A percentile compares a stretch with the other conserved stretches of the same genome.
Evolutionary conservation across 2,329 filamentous ascomycete genomes (phyloP).

Genomic region (Neonectria punicea): DNA sequence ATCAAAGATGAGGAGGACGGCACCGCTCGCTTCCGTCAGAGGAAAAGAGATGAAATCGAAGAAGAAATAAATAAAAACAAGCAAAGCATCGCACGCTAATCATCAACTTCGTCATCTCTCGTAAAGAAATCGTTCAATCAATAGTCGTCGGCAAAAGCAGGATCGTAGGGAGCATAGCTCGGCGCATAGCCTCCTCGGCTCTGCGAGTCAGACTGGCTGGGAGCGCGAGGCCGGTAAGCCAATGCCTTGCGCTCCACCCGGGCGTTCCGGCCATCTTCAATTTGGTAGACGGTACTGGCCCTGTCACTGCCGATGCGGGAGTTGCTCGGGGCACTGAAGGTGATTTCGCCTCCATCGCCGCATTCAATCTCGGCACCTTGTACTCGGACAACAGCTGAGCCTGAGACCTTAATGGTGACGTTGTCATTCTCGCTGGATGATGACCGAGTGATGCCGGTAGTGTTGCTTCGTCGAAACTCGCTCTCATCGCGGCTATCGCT

Average conservation of each 20-base stretch:
- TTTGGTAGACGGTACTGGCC: slow-evolving; percentile 58
- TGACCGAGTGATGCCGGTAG: slow-evolving; percentile 69
- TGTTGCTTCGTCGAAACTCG: slow-evolving; percentile 70
- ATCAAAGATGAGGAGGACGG: slow-evolving; percentile 15
- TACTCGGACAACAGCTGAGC: slow-evolving; percentile 65
- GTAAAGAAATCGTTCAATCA: slow-evolving; percentile 45
- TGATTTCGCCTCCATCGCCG: slow-evolving; percentile 68
- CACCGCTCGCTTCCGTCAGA: slow-evolving; percentile 9
- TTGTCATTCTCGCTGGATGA: slow-evolving; percentile 64
- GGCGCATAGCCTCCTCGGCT: slow-evolving; percentile 48
- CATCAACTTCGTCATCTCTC: slow-evolving; percentile 45
- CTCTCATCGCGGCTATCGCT: slow-evolving; percentile 71
- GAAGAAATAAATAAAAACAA: slow-evolving; percentile 31
- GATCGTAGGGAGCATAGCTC: slow-evolving; percentile 47
- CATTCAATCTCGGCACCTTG: slow-evolving; percentile 69
- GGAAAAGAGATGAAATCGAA: slow-evolving; percentile 25
- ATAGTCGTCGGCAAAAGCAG: slow-evolving; percentile 43
- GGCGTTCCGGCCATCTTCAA: slow-evolving; percentile 57
- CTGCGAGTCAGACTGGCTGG: slow-evolving; percentile 61
- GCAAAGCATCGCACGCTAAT: slow-evolving; percentile 38
- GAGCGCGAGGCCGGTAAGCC: slow-evolving; percentile 56
- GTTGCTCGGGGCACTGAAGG: slow-evolving; percentile 54
- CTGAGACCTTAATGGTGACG: slow-evolving; percentile 69
- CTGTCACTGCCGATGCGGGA: slow-evolving; percentile 62
- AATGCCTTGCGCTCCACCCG: slow-evolving; percentile 57